These are phyloP conservation scores for Grosmannia penicillata DNA, from an alignment of 2,329 filamentous ascomycete genomes.

Conservation along the genomic window DNA sequence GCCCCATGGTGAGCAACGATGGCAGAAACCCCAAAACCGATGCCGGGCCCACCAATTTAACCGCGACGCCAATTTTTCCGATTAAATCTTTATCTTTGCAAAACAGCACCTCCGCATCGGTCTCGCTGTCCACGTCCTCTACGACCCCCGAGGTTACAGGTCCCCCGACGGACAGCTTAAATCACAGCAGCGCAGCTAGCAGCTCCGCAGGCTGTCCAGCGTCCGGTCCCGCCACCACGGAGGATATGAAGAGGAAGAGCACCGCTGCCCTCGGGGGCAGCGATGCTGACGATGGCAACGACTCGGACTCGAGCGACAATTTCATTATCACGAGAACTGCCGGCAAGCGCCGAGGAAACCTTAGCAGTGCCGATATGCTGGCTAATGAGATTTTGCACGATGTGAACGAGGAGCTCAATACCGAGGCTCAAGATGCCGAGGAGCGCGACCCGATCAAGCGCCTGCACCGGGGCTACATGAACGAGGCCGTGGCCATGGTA, in stretches of 20 bases:
- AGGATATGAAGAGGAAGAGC: constrained; percentile 4
- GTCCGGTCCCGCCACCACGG: constrained; percentile 1
- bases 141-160: no score
- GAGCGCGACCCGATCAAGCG: constrained; percentile 17
- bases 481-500: constrained; percentile 78
- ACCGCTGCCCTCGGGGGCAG: background rate
- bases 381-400: constrained; percentile 12
- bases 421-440: constrained; percentile 8
- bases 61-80: background rate
- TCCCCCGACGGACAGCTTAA: no score
- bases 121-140: no score
- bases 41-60: constrained; percentile 2
- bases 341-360: constrained; percentile 11
- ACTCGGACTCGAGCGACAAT: constrained; percentile 6
- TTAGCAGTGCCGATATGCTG: constrained; percentile 10
- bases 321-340: constrained; percentile 12
- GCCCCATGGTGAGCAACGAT: no score
- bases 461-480: constrained; percentile 53
- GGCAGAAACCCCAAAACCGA: constrained; percentile 1
- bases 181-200: no score
- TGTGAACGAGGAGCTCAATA: constrained; percentile 15
- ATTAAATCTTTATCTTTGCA: background rate
- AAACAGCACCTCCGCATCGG: background rate
- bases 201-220: background rate
- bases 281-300: constrained; percentile 7